Conservation (phyloP, 208 protist species). For the Wallacemonas sp. region DNA sequence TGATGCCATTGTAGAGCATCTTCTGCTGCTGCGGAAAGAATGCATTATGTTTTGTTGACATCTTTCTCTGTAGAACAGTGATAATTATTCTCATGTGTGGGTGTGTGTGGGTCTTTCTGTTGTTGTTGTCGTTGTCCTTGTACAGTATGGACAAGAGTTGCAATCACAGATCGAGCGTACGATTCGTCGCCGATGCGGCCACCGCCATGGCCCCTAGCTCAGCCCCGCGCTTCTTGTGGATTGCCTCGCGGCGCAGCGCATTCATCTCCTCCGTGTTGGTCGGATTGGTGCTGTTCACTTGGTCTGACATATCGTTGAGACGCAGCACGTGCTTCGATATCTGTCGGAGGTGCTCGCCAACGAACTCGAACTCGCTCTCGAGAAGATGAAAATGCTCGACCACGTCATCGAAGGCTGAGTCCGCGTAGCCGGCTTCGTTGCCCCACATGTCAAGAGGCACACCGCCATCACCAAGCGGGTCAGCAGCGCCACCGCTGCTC, state of each 20-base stretch:
- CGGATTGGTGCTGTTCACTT: conserved; percentile 40
- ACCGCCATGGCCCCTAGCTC: background rate
- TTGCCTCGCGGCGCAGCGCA: background rate
- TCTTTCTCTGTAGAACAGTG: too few relatives aligned
- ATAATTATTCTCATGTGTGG: too few relatives aligned
- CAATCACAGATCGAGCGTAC: background rate
- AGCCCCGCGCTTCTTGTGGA: background rate
- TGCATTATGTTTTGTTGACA: too few relatives aligned
- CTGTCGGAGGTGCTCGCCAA: conserved; percentile 76
- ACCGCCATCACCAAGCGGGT: too few relatives aligned
- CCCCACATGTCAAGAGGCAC: conserved; percentile 19
- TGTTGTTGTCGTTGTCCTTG: background rate
- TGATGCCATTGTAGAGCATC: too few relatives aligned
- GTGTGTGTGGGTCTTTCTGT: background rate
- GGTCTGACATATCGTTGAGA: conserved; percentile 82
- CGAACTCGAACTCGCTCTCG: conserved; percentile 69
- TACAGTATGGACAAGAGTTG: background rate
- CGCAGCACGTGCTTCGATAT: conserved; percentile 81
- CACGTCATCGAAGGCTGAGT: conserved; percentile 79
- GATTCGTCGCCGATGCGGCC: background rate
- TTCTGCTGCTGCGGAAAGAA: too few relatives aligned
- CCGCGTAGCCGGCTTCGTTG: conserved; percentile 51
- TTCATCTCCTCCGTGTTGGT: background rate
- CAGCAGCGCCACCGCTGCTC: background rate
- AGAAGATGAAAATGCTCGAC: conserved; percentile 66